Evolutionary conservation across 2,329 filamentous ascomycete species (phyloP).

Genomic region (Coniochaeta hoffmannii): DNA sequence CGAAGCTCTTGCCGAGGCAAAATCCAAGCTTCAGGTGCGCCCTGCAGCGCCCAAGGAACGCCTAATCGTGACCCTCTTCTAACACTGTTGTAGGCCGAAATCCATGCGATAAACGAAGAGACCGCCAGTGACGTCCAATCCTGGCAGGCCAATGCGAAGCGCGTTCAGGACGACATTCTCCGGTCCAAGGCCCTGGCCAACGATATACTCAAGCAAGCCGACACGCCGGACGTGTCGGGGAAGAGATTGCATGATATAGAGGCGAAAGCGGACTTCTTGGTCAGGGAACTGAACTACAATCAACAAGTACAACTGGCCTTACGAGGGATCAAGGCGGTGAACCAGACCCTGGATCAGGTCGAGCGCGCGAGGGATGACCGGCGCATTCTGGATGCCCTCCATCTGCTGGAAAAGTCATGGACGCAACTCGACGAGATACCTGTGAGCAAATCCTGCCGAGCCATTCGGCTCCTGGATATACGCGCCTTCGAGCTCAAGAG

Average conservation of each 20-base stretch:
- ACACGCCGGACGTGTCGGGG: slow-evolving; percentile 50
- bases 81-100: slow-evolving; percentile 47
- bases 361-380: slow-evolving; percentile 48
- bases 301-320: slow-evolving; percentile 46
- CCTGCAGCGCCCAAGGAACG: slow-evolving; percentile 4
- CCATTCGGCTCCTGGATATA: slow-evolving; percentile 56
- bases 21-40: slow-evolving; percentile 35
- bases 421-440: slow-evolving; percentile 51
- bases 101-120: slow-evolving; percentile 68
- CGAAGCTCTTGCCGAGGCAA: slow-evolving; percentile 31
- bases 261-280: slow-evolving; percentile 47
- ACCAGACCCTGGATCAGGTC: slow-evolving; percentile 54
- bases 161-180: slow-evolving; percentile 78
- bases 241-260: slow-evolving; percentile 45
- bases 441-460: slow-evolving; percentile 52
- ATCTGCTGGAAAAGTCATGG: slow-evolving; percentile 50
- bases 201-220: slow-evolving; percentile 72
- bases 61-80: neutral
- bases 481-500: slow-evolving; percentile 60
- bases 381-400: slow-evolving; percentile 49
- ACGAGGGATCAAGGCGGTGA: slow-evolving; percentile 46
- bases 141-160: slow-evolving; percentile 80
- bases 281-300: slow-evolving; percentile 51
- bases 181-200: slow-evolving; percentile 71
- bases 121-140: slow-evolving; percentile 72